These are phyloP conservation scores for Septoria petroselini DNA, from an alignment of 2,329 filamentous ascomycete genomes.

Conservation along the genomic window DNA sequence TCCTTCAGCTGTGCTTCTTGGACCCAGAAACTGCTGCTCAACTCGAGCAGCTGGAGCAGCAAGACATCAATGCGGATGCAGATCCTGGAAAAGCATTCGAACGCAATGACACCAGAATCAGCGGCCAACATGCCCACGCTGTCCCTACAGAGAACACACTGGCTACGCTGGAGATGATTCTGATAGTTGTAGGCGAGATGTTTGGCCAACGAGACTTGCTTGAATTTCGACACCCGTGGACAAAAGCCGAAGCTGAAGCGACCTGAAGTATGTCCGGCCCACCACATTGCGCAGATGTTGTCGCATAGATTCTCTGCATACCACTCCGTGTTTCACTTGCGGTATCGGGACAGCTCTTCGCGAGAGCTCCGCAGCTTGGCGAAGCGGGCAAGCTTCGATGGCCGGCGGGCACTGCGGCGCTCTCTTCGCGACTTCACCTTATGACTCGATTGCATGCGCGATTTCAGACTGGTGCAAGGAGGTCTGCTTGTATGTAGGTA, in stretches of 20 bases:
- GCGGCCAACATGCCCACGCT: conserved; percentile 5
- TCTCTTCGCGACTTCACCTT: conserved; percentile 6
- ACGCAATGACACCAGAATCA: conserved; percentile 29
- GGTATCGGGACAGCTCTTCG: conserved; percentile 1
- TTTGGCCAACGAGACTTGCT: conserved; percentile 88
- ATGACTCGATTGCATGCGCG: conserved; percentile 1
- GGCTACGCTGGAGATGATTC: conserved; percentile 86
- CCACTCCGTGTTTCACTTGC: not conserved
- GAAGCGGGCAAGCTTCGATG: conserved; percentile 11
- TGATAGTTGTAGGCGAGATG: conserved; percentile 81
- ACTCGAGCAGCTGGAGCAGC: conserved; percentile 26
- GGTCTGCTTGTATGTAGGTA: conserved; percentile 17
- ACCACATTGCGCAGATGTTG: too few relatives aligned
- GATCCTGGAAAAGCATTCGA: not conserved
- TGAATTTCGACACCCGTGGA: conserved; percentile 56
- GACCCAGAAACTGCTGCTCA: conserved; percentile 30
- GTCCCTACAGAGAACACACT: conserved; percentile 26
- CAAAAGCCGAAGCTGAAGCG: not conserved
- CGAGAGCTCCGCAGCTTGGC: conserved; percentile 4
- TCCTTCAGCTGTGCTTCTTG: conserved; percentile 32
- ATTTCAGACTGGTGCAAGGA: not conserved
- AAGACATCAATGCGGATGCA: conserved; percentile 5
- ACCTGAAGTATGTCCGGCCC: not conserved
- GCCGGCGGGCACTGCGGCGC: conserved; percentile 13
- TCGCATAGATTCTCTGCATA: too few relatives aligned